Evolutionary conservation across 1,139 yeast species (phyloP).

Genomic region (Saccharomyces pastorianus): DNA sequence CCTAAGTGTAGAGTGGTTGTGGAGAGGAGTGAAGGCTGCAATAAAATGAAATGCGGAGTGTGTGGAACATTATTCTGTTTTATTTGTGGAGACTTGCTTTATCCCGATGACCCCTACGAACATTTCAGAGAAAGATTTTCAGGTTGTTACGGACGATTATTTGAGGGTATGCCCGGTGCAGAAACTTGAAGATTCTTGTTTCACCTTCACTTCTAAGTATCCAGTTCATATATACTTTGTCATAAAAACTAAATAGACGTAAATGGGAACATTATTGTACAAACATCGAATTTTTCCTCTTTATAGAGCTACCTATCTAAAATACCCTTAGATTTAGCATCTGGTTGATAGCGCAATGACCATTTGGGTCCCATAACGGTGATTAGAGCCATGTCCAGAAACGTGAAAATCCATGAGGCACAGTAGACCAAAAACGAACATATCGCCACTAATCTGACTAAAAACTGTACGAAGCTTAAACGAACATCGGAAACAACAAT

Average conservation of each 20-base stretch:
- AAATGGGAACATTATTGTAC: not conserved
- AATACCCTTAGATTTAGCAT: slow-evolving; percentile 21
- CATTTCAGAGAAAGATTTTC: slow-evolving; percentile 43
- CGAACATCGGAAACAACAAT: slow-evolving; percentile 63
- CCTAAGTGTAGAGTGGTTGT: slow-evolving; percentile 49
- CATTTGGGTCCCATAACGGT: slow-evolving; percentile 29
- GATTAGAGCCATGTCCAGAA: slow-evolving; percentile 30
- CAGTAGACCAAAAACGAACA: slow-evolving; percentile 29
- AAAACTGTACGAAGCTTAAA: slow-evolving; percentile 67
- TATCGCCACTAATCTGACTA: slow-evolving; percentile 71
- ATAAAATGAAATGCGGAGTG: slow-evolving; percentile 52
- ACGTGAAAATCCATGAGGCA: slow-evolving; percentile 33
- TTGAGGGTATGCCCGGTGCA: slow-evolving; percentile 48
- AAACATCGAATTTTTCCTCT: not conserved
- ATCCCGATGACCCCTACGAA: slow-evolving; percentile 41
- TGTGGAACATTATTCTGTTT: slow-evolving; percentile 51
- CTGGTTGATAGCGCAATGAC: slow-evolving; percentile 30
- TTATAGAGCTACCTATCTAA: slow-evolving; percentile 4
- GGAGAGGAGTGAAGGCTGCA: slow-evolving; percentile 61
- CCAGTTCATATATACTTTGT: not conserved
- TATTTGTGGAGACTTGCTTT: slow-evolving; percentile 43
- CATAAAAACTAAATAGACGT: not conserved
- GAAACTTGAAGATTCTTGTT: not conserved
- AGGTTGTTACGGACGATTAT: slow-evolving; percentile 45
- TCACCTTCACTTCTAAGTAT: not conserved